phyloP scores from a whole-genome alignment of 139 green algal species.

The Penium margaritaceum region DNA sequence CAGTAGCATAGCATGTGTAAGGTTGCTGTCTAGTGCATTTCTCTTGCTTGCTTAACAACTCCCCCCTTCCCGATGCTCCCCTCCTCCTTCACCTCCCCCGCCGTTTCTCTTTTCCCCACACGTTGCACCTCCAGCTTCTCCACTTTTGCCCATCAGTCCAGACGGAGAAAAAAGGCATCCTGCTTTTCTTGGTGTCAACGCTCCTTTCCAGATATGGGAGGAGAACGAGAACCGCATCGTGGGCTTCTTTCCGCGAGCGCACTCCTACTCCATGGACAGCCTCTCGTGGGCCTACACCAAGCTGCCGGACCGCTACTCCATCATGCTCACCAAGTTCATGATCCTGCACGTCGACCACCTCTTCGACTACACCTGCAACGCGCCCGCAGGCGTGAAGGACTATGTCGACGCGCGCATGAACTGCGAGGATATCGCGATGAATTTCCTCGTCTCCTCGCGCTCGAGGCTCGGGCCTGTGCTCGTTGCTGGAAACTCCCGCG shows the following conservation, averaged over 20 bases:
- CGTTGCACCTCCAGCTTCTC: no score
- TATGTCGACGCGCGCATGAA: slow-evolving; percentile 36
- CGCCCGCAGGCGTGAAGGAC: slow-evolving; percentile 29
- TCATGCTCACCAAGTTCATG: slow-evolving; percentile 45
- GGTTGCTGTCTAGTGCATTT: no score
- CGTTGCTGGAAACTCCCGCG: slow-evolving; percentile 24
- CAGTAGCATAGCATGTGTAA: no score
- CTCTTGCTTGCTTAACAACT: no score
- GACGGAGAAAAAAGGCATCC: no score
- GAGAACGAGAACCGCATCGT: slow-evolving; percentile 37
- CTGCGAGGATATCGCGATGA: slow-evolving; percentile 45
- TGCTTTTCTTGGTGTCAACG: no score
- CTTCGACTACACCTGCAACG: slow-evolving; percentile 32
- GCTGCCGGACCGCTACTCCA: slow-evolving; percentile 40
- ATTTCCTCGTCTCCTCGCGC: slow-evolving; percentile 28
- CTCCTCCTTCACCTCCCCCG: no score
- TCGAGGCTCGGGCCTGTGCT: slow-evolving; percentile 23
- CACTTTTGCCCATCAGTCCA: no score
- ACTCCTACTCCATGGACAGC: slow-evolving; percentile 14
- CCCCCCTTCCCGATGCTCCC: no score
- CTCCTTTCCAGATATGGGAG: slow-evolving; percentile 23
- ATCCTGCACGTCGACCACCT: slow-evolving; percentile 32
- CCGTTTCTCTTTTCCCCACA: no score
- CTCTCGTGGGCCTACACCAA: slow-evolving; percentile 29
- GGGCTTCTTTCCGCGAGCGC: slow-evolving; percentile 37